Evolutionary conservation across 805 yeast genomes (phyloP), one percentile per base, ranked within the genome.

Genomic region (Candida awuae): DNA sequence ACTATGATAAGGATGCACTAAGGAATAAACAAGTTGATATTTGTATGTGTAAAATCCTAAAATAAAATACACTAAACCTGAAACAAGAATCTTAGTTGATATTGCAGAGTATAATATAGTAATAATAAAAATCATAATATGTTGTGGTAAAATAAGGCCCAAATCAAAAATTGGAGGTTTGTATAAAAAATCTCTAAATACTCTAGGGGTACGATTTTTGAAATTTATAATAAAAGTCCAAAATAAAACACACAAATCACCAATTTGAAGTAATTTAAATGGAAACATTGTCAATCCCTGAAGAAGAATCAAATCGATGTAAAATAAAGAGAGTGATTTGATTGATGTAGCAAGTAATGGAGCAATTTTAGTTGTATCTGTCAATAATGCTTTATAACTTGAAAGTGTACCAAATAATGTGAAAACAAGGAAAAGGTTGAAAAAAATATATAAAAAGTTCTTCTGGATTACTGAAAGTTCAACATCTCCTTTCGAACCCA

Each of bases 231-330:
- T 40, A 56, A 67, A 52, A 58, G 58, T 49, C 71, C 64, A 59
- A 32, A 71, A 69, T 13, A 73, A 51, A 18, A 69, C 49, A 4
- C 67, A 61, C 26, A 75, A 61, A 52, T 75, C 80, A 15, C 79
- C 77, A 29, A 71, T 58, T 52, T 76, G 81, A 12, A 75, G 58
- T 30, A 75, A 59, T 38, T 72, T 67, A 31, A 74, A 71, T 4
- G 80, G 80, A 48, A 75, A 72, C 77, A 76, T 73, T 1, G 77
- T 76, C 37, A 76, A 50, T 0, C 87, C 92, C 56, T 83, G 92
- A 41, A 82, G 67, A 17, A 82, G 63, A 42, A 82, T 81, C 58
- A 75, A 65, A 51, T 75, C 76, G 37, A 70, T 74, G 46, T 75
- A 75, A 48, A 75, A 75, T 33, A 75, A 58, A 3, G 78, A 71